These are phyloP conservation scores for Colletotrichum liriopes DNA, from an alignment of 2,329 filamentous ascomycete species.

Conservation along the genomic window DNA sequence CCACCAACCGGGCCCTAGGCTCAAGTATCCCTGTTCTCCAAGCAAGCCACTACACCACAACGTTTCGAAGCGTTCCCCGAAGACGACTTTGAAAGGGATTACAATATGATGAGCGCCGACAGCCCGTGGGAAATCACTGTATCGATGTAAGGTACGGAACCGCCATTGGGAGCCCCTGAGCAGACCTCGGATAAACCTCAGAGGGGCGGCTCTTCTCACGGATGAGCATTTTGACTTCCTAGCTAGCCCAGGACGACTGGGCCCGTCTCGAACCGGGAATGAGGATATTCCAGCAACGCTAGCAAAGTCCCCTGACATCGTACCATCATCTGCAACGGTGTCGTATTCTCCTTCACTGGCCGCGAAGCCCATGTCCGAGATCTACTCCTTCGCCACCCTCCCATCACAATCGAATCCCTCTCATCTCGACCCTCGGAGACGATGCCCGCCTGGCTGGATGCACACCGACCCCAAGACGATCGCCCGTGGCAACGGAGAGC, in stretches of 20 bases:
- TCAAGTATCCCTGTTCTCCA: too few species aligned
- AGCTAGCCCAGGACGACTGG: background rate
- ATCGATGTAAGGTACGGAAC: background rate
- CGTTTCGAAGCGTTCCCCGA: background rate
- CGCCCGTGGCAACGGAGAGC: background rate
- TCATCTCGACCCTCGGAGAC: background rate
- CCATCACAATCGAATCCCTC: background rate
- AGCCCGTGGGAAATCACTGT: background rate
- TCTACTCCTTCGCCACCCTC: background rate
- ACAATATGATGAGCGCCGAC: background rate
- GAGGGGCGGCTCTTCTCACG: background rate
- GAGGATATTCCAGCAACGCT: background rate
- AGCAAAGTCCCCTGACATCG: background rate
- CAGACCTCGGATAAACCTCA: background rate
- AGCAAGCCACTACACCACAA: too few species aligned
- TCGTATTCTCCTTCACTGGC: background rate
- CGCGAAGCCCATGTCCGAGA: background rate
- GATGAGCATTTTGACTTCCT: background rate
- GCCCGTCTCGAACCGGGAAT: background rate
- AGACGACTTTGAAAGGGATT: background rate
- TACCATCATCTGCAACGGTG: background rate
- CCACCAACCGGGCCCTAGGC: background rate
- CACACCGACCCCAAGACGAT: background rate
- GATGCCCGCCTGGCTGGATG: background rate
- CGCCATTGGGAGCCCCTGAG: background rate